Evolutionary conservation across 345 rosid species (phyloP).

Genomic region (Cardamine occulta): DNA sequence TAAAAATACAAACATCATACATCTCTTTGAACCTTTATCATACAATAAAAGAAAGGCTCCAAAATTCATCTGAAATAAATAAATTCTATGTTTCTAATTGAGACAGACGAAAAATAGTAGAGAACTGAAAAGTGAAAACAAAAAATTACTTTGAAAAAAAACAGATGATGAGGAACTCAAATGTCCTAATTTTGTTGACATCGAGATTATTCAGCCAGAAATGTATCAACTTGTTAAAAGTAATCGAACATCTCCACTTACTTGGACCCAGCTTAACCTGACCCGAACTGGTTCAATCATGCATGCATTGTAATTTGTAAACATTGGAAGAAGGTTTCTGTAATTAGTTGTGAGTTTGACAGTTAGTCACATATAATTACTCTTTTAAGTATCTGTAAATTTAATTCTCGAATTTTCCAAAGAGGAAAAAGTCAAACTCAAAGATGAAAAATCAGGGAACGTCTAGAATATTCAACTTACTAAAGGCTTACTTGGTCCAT

Average conservation of each 20-base stretch:
- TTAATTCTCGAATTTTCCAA: neutral
- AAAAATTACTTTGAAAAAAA: too few species aligned
- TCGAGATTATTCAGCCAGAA: too few species aligned
- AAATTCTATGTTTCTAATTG: neutral
- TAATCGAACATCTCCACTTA: neutral
- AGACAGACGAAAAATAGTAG: too few species aligned
- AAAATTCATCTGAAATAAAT: too few species aligned
- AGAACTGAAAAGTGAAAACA: too few species aligned
- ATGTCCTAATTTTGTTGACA: too few species aligned
- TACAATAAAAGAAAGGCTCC: neutral
- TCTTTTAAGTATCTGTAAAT: neutral
- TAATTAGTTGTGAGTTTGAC: neutral
- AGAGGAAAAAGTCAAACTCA: conserved; percentile 23
- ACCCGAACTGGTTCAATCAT: neutral
- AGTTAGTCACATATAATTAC: neutral
- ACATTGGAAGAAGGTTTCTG: neutral
- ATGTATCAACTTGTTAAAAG: neutral
- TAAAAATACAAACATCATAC: neutral
- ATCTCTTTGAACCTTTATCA: neutral
- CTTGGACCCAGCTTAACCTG: too few species aligned
- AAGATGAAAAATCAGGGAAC: conserved; percentile 17
- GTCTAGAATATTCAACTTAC: conserved; percentile 27
- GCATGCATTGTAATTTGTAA: neutral
- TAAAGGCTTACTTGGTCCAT: conserved; percentile 34
- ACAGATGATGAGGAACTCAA: too few species aligned